These are phyloP conservation scores for Trichoderma pleuroti DNA, from an alignment of 2,329 filamentous ascomycete species.

Conservation along the genomic window DNA sequence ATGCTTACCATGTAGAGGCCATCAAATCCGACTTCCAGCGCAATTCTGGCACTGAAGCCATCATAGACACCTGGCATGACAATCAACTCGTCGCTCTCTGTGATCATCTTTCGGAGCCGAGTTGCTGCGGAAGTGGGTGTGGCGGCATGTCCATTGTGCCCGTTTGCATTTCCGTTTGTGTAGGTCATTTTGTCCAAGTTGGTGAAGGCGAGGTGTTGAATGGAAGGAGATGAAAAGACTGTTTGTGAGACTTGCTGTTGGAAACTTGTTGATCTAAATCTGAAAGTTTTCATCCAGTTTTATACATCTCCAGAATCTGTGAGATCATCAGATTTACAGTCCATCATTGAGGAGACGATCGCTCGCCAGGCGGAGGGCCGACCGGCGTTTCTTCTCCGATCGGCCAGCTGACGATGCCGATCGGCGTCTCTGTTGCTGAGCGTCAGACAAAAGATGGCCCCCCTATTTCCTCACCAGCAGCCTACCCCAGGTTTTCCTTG, in stretches of 20 bases:
- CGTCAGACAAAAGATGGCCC: not conserved
- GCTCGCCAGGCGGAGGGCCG: not conserved
- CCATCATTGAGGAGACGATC: not conserved
- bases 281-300: not conserved
- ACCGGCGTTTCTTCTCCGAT: slow-evolving; percentile 7
- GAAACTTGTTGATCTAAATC: not conserved
- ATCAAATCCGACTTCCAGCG: slow-evolving; percentile 58
- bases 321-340: not conserved
- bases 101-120: slow-evolving; percentile 41
- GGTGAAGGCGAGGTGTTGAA: not conserved
- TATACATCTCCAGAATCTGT: not conserved
- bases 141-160: not conserved
- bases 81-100: slow-evolving; percentile 42
- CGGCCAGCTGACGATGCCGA: not conserved
- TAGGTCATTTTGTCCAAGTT: not conserved
- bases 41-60: slow-evolving; percentile 62
- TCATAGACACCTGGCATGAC: slow-evolving; percentile 67
- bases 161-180: slow-evolving; percentile 9
- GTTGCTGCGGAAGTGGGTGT: slow-evolving; percentile 28
- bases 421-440: not conserved
- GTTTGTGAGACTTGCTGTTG: not conserved
- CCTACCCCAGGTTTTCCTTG: not conserved
- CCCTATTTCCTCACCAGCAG: not conserved
- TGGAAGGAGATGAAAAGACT: not conserved
- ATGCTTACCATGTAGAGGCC: slow-evolving; percentile 63